Conservation (phyloP, 2,329 filamentous ascomycete species). For the Calonectria hongkongensis region DNA sequence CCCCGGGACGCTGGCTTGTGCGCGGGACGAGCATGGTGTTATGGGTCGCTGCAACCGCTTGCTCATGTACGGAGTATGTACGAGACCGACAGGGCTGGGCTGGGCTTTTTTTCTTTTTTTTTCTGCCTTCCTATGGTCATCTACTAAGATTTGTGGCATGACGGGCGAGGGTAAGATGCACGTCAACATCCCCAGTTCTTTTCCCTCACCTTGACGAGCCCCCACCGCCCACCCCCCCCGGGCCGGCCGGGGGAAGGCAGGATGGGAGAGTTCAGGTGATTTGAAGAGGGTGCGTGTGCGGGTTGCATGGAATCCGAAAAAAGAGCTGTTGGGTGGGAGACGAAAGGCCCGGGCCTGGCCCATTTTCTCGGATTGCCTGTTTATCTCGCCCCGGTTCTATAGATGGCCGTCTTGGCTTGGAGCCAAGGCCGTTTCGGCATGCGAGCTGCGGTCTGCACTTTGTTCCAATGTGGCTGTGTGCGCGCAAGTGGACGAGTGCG, state of each 20-base stretch:
- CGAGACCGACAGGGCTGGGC: constrained; percentile 14
- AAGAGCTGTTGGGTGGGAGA: constrained; percentile 7
- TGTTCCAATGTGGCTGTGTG: background rate
- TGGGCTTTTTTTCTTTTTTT: background rate
- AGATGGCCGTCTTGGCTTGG: background rate
- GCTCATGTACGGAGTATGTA: constrained; percentile 15
- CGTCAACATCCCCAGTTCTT: background rate
- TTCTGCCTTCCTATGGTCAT: background rate
- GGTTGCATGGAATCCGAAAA: constrained; percentile 24
- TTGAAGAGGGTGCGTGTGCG: background rate
- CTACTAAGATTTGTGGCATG: constrained; percentile 7
- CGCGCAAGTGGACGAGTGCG: background rate
- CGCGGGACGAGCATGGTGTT: constrained; percentile 11
- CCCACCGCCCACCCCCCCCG: background rate
- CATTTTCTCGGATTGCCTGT: constrained; percentile 19
- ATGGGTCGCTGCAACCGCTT: background rate
- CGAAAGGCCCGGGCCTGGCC: background rate
- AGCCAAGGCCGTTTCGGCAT: background rate
- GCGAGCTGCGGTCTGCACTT: constrained; percentile 2
- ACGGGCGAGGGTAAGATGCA: background rate
- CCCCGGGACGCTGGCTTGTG: background rate
- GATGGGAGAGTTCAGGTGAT: constrained; percentile 1
- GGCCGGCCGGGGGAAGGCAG: constrained; percentile 8
- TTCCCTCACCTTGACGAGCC: constrained; percentile 2
- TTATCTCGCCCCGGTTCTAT: background rate